phyloP scores from a whole-genome alignment of 2,329 filamentous ascomycete genomes.

The Venturia oleaginea region DNA sequence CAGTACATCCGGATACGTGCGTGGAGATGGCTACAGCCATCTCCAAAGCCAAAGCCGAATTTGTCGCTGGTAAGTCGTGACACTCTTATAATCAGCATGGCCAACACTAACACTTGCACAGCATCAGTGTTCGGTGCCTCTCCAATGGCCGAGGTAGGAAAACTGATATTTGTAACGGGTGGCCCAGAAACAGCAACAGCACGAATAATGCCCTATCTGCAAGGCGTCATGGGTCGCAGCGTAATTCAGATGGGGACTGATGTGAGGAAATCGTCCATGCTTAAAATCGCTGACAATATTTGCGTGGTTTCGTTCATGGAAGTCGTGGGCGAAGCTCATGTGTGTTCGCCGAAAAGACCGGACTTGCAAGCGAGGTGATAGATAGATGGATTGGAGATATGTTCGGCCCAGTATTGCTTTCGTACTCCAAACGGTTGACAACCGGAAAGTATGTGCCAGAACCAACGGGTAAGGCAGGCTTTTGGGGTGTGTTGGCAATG shows the following conservation, averaged over 20 bases:
- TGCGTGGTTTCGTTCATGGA: constrained; percentile 18
- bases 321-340: constrained; percentile 24
- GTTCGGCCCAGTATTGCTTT: constrained; percentile 22
- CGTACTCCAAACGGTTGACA: constrained; percentile 23
- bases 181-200: not conserved
- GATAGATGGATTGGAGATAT: constrained; percentile 24
- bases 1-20: not conserved
- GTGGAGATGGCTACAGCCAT: not conserved
- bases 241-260: not conserved
- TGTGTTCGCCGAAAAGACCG: constrained; percentile 25
- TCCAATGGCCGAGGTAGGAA: not conserved
- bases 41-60: not conserved
- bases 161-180: not conserved
- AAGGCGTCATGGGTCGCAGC: not conserved
- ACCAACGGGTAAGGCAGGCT: not conserved
- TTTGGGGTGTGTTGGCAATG: not conserved
- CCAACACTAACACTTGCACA: not conserved
- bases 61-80: not conserved
- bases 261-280: not conserved
- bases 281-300: not conserved
- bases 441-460: constrained; percentile 22
- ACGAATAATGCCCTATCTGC: no score
- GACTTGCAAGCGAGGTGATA: constrained; percentile 20
- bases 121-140: not conserved
- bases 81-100: no score